Percentiles rank a stretch among this genome's conserved stretches.
Evolutionary conservation across 306 rosid species (phyloP).

Genomic region (Casuarina cunninghamiana): DNA sequence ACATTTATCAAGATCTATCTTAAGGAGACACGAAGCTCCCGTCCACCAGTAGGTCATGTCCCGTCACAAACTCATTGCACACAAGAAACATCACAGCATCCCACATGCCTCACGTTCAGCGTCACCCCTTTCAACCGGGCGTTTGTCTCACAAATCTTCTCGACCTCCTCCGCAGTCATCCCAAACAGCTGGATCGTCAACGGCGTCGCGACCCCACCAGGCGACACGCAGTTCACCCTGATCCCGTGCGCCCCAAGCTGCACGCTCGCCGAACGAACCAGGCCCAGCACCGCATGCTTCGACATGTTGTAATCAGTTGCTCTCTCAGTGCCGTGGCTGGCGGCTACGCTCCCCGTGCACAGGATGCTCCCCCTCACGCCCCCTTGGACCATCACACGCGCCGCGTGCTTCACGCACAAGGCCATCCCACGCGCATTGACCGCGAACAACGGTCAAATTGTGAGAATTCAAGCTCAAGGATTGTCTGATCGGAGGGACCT

Average conservation of each 20-base stretch:
- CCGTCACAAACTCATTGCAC: slow-evolving; percentile 34
- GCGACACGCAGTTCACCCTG: slow-evolving; percentile 58
- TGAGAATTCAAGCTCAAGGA: slow-evolving; percentile 43
- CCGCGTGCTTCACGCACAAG: slow-evolving; percentile 51
- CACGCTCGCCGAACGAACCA: slow-evolving; percentile 43
- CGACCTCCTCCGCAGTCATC: slow-evolving; percentile 12
- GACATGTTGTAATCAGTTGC: slow-evolving; percentile 41
- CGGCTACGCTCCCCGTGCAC: slow-evolving; percentile 43
- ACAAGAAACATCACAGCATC: slow-evolving; percentile 45
- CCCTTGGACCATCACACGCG: slow-evolving; percentile 47
- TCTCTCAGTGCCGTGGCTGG: background rate
- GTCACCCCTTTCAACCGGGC: slow-evolving; percentile 40
- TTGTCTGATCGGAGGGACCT: slow-evolving; percentile 27
- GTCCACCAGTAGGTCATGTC: slow-evolving; percentile 46
- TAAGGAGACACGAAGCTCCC: slow-evolving; percentile 22
- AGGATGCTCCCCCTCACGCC: slow-evolving; percentile 46
- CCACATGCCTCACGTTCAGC: slow-evolving; percentile 33
- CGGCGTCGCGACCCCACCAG: slow-evolving; percentile 40
- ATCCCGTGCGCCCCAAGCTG: slow-evolving; percentile 48
- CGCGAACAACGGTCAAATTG: slow-evolving; percentile 20
- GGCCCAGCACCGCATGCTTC: slow-evolving; percentile 56
- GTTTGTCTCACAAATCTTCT: background rate
- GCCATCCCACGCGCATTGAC: slow-evolving; percentile 43
- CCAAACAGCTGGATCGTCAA: background rate
- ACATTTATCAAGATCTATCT: no score